Conservation (phyloP, 1,284 basidiomycete species). For the Naganishia cerealis region DNA sequence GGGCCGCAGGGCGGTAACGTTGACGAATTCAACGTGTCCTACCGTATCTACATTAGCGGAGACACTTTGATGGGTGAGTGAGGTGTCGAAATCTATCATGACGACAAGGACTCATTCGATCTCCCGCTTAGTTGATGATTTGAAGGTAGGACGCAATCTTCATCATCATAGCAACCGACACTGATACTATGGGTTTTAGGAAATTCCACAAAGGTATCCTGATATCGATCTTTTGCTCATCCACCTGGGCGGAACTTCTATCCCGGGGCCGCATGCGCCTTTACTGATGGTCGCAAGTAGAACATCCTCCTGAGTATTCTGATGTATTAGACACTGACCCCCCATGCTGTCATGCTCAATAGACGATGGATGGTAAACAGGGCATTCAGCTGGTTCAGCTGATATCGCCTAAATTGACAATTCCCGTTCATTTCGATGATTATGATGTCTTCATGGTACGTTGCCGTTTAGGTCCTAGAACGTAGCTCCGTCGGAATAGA, state of each 20-base stretch:
- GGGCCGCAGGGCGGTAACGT: slow-evolving; percentile 29
- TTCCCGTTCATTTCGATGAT: slow-evolving; percentile 40
- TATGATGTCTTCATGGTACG: slow-evolving; percentile 40
- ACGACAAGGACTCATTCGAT: background rate
- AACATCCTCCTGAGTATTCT: too few relatives aligned
- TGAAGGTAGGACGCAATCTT: slow-evolving; percentile 21
- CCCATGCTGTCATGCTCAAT: background rate
- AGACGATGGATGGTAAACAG: slow-evolving; percentile 41
- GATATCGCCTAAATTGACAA: slow-evolving; percentile 39
- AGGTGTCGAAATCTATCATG: background rate
- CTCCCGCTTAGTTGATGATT: slow-evolving; percentile 27
- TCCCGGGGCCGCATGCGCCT: slow-evolving; percentile 39
- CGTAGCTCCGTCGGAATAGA: background rate
- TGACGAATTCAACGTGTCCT: slow-evolving; percentile 26
- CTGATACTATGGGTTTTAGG: slow-evolving; percentile 20
- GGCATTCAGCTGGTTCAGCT: slow-evolving; percentile 39
- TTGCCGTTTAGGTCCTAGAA: background rate
- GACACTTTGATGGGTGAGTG: slow-evolving; percentile 39
- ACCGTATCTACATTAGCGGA: slow-evolving; percentile 41
- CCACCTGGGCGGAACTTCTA: slow-evolving; percentile 40
- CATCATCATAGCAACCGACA: background rate
- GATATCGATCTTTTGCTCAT: slow-evolving; percentile 40
- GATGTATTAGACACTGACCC: background rate
- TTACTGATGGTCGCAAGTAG: slow-evolving; percentile 38
- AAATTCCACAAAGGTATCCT: slow-evolving; percentile 39